phyloP scores from a whole-genome alignment of 2,329 filamentous ascomycete species.

The Erysiphe pulchra region DNA sequence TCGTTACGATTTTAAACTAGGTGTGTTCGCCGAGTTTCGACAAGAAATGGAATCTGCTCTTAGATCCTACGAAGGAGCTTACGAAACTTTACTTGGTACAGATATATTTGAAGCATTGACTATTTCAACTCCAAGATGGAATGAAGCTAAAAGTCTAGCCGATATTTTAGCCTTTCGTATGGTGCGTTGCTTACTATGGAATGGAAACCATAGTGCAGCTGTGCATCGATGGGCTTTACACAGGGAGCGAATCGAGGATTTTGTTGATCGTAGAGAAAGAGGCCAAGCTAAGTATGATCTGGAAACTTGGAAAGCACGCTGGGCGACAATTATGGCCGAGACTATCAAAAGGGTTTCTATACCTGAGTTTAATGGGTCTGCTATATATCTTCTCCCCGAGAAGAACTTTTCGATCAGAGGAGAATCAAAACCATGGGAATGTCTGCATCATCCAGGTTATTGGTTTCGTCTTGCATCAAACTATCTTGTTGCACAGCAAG shows the following conservation, averaged over 20 bases:
- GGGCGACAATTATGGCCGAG: constrained; percentile 35
- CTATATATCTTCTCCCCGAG: constrained; percentile 28
- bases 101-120: constrained; percentile 76
- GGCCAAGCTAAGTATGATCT: constrained; percentile 79
- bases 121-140: constrained; percentile 73
- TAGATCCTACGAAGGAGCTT: constrained; percentile 66
- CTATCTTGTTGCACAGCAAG: constrained; percentile 27
- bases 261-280: constrained; percentile 61
- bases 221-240: constrained; percentile 62
- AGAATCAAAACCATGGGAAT: constrained; percentile 33
- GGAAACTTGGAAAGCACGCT: constrained; percentile 75
- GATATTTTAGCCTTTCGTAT: constrained; percentile 61
- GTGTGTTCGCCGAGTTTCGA: constrained; percentile 72
- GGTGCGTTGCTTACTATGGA: constrained; percentile 62
- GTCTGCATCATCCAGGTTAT: constrained; percentile 39
- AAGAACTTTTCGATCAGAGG: constrained; percentile 28
- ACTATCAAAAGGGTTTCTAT: constrained; percentile 28
- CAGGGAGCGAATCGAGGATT: constrained; percentile 43
- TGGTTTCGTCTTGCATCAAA: constrained; percentile 36
- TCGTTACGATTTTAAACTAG: constrained; percentile 84
- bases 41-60: constrained; percentile 77
- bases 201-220: constrained; percentile 51
- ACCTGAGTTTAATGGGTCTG: constrained; percentile 20
- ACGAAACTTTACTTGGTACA: constrained; percentile 55
- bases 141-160: constrained; percentile 70